These are phyloP conservation scores for Hypoxylon sp. DNA, from an alignment of 2,329 filamentous ascomycete species.

Conservation along the genomic window DNA sequence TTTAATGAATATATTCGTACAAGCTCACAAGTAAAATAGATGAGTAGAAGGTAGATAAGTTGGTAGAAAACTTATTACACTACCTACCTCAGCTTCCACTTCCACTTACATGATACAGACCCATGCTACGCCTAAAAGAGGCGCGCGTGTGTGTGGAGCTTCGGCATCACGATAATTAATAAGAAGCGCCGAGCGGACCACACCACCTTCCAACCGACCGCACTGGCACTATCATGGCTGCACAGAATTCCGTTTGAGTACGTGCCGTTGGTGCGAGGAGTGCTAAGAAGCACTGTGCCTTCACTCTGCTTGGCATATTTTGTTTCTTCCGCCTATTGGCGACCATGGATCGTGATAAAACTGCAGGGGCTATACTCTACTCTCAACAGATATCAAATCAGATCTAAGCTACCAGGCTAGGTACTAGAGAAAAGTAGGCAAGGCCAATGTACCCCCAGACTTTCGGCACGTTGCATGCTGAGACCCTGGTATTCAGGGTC, in stretches of 20 bases:
- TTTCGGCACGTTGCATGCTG: conserved; percentile 23
- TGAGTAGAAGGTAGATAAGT: no score
- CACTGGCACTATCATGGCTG: conserved; percentile 6
- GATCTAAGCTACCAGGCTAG: conserved; percentile 17
- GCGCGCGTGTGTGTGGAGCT: conserved; percentile 27
- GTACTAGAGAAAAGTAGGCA: conserved; percentile 17
- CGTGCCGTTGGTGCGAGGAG: no score
- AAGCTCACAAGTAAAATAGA: no score
- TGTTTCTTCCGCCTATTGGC: conserved; percentile 17
- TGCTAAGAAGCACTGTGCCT: no score
- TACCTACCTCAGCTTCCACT: no score
- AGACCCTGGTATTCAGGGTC: conserved; percentile 11
- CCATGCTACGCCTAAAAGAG: conserved; percentile 8
- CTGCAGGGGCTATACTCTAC: conserved; percentile 27
- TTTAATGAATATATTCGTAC: no score
- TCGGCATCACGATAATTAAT: conserved; percentile 27
- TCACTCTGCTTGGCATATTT: conserved; percentile 13
- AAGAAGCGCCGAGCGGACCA: conserved; percentile 23
- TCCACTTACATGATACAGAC: background rate
- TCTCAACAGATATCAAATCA: conserved; percentile 24
- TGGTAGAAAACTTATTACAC: no score
- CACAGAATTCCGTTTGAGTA: no score
- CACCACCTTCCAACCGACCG: conserved; percentile 14
- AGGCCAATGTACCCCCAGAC: conserved; percentile 25
- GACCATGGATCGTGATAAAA: conserved; percentile 19